phyloP scores from a whole-genome alignment of 345 rosid genomes.

The Rhodamnia rubescens region DNA sequence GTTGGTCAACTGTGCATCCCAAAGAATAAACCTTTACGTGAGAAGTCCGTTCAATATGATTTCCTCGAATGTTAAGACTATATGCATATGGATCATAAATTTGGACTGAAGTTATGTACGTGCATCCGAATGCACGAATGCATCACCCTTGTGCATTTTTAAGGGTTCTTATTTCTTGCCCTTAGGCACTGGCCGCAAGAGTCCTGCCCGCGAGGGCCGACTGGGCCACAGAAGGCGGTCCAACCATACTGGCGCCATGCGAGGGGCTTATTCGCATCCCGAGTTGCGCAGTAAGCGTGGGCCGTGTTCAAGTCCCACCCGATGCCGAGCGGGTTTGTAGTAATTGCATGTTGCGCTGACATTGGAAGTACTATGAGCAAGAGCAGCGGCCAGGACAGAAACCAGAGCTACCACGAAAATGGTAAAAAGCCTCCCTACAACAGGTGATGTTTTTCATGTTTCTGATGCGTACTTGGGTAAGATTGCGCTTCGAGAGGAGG shows the following conservation, averaged over 20 bases:
- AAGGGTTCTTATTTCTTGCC: not conserved
- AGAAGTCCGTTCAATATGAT: not conserved
- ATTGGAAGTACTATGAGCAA: conserved; percentile 21
- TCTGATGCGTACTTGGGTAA: not conserved
- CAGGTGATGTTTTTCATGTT: not conserved
- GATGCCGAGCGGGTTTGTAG: conserved; percentile 39
- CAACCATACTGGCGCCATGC: conserved; percentile 42
- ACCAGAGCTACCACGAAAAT: not conserved
- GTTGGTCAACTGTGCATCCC: conserved; percentile 29
- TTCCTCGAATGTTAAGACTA: not conserved
- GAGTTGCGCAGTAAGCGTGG: too few species aligned
- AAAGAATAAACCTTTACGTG: not conserved
- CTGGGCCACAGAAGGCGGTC: conserved; percentile 39
- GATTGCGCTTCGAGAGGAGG: not conserved
- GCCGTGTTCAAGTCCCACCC: too few species aligned
- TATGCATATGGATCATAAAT: not conserved
- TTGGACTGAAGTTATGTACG: not conserved
- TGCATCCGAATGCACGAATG: rapidly evolving
- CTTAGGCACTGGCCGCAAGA: not conserved
- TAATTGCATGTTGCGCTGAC: conserved; percentile 37
- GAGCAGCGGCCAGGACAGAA: not conserved
- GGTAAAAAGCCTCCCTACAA: not conserved
- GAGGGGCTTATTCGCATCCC: conserved; percentile 38
- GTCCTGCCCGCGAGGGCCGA: conserved; percentile 10
- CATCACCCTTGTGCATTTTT: not conserved